These are phyloP conservation scores for Linnemannia schmuckeri DNA, from an alignment of 192 early-diverging fungal species.

Conservation along the genomic window DNA sequence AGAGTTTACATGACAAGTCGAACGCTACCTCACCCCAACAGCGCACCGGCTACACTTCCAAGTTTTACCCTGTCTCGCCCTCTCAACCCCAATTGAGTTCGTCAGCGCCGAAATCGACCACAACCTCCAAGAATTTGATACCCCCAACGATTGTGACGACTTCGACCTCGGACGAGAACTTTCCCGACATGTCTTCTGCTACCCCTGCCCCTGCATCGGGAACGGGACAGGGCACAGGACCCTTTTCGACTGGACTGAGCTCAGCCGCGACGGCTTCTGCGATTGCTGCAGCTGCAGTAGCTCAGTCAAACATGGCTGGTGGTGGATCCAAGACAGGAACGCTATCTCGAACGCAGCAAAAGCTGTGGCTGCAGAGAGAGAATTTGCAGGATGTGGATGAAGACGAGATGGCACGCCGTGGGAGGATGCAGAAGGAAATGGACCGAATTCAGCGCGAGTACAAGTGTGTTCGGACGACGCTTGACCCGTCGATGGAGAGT, in stretches of 20 bases:
- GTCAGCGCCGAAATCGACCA: slow-evolving; percentile 43
- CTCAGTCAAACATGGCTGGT: slow-evolving; percentile 37
- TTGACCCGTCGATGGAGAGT: slow-evolving; percentile 38
- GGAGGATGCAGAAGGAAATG: slow-evolving; percentile 49
- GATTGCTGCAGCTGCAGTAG: slow-evolving; percentile 45
- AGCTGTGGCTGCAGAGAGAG: slow-evolving; percentile 50
- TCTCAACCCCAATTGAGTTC: slow-evolving; percentile 39
- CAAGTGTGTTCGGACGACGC: slow-evolving; percentile 42
- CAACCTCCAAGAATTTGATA: slow-evolving; percentile 29
- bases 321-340: slow-evolving; percentile 45
- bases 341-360: slow-evolving; percentile 47
- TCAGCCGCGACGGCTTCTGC: slow-evolving; percentile 20
- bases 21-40: slow-evolving; percentile 47
- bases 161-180: slow-evolving; percentile 28
- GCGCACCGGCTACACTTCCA: slow-evolving; percentile 33
- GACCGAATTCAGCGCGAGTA: slow-evolving; percentile 49
- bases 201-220: background rate
- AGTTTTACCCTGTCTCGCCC: slow-evolving; percentile 44
- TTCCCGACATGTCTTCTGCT: slow-evolving; percentile 7
- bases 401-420: slow-evolving; percentile 48
- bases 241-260: background rate
- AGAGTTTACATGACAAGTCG: slow-evolving; percentile 21
- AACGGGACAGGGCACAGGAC: slow-evolving; percentile 1
- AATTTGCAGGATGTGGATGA: slow-evolving; percentile 50
- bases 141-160: slow-evolving; percentile 46